Evolutionary conservation across 1,284 basidiomycete species (phyloP).

Genomic region (Pholiota adiposa): DNA sequence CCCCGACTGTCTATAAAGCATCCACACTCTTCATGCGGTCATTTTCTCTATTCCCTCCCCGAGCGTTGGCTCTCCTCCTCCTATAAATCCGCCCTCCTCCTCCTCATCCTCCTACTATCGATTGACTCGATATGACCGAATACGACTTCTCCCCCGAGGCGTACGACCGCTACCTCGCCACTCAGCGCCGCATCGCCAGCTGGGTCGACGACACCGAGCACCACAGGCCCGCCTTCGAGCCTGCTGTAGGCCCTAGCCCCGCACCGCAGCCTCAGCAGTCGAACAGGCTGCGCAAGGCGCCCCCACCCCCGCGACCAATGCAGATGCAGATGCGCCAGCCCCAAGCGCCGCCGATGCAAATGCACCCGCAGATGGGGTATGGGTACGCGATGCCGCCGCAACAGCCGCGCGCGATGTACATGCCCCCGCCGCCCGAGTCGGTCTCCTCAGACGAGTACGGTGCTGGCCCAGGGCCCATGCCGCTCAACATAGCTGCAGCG

Average conservation of each 20-base stretch:
- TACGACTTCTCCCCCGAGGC: conserved; percentile 37
- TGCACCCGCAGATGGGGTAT: conserved; percentile 4
- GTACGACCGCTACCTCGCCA: conserved; percentile 33
- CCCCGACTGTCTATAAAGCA: conserved; percentile 12
- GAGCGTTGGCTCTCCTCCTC: conserved; percentile 5
- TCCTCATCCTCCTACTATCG: background rate
- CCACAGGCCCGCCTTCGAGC: conserved; percentile 28
- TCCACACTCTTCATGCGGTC: background rate
- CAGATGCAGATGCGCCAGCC: conserved; percentile 5
- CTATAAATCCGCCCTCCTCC: conserved; percentile 1
- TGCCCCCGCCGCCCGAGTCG: conserved; percentile 18
- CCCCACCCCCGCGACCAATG: conserved; percentile 13
- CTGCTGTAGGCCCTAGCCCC: conserved; percentile 16
- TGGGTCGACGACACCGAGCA: conserved; percentile 35
- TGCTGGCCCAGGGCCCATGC: conserved; percentile 27
- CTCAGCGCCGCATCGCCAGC: conserved; percentile 31
- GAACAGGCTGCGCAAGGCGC: conserved; percentile 10
- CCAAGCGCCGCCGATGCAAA: conserved; percentile 6
- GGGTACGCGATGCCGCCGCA: background rate
- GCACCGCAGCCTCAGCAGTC: conserved; percentile 5
- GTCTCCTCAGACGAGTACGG: conserved; percentile 23
- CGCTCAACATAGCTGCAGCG: conserved; percentile 14
- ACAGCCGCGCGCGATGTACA: conserved; percentile 20
- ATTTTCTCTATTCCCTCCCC: background rate
- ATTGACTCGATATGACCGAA: conserved; percentile 28